Base-by-base conservation (phyloP, 495 filamentous ascomycete genomes). In the Hypoxylon lienhwacheense region DNA sequence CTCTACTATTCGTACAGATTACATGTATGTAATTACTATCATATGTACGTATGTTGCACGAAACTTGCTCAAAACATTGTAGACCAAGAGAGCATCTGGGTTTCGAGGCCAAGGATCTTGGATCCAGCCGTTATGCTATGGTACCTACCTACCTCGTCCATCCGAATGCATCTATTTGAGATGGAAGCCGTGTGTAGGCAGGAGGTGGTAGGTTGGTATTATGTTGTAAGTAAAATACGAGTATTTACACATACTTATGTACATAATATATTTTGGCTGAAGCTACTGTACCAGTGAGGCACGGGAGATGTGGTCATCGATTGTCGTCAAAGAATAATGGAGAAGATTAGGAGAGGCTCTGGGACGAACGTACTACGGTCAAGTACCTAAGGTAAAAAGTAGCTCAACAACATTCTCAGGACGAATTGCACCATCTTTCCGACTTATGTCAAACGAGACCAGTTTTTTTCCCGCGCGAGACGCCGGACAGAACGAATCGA, bases 361-460 rank as follows among this genome's bases (percentile, higher is more conserved):
- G 35, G 11, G 17, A 21, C 36, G 34, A 35, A 42, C 43, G 31
- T 31, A n/a, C n/a, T n/a, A n/a, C n/a, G n/a, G n/a, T n/a, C n/a
- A n/a, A n/a, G n/a, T n/a, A n/a, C n/a, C n/a, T n/a, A n/a, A n/a
- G n/a, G n/a, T n/a, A n/a, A n/a, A n/a, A 42, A 39, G 47, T 61
- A 51, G 57, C 57, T 55, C 35, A 55, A 44, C 51, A 26, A n/a
- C n/a, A n/a, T n/a, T n/a, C n/a, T 48, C 53, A 39, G 43, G 52
- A 21, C 58, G 52, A 55, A 61, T 61, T 47, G 52, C 52, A 61
- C 52, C 42, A 61, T 61, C 40, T n/a, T 52, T 25, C 56, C 58
- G 55, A 61, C 31, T 46, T 53, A 36, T 47, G 47, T 56, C 8
- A 47, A 51, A 61, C 47, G 51, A 51, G 53, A 61, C 35, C 41